A percentile compares a stretch with the other conserved stretches of the same genome.
phyloP scores from a whole-genome alignment of 2,329 filamentous ascomycete genomes.

The Pseudogymnoascus verrucosus region DNA sequence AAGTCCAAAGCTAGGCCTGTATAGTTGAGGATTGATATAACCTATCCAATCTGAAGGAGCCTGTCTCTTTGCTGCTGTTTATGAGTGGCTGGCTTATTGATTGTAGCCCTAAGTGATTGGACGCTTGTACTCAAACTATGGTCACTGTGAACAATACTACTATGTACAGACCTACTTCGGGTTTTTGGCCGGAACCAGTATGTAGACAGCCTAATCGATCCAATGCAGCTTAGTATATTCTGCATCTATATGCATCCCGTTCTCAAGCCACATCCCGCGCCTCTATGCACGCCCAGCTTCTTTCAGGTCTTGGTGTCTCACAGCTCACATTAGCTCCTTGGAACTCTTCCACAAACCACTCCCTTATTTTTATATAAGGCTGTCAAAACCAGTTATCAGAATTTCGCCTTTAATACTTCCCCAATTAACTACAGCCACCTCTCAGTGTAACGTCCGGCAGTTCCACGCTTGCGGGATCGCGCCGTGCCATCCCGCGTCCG shows the following conservation, averaged over 20 bases:
- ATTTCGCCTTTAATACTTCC: neutral
- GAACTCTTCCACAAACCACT: neutral
- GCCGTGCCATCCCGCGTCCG: slow-evolving; percentile 1
- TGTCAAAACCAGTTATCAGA: neutral
- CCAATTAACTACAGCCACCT: neutral
- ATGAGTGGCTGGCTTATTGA: neutral
- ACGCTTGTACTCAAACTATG: neutral
- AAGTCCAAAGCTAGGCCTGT: neutral
- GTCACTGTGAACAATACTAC: neutral
- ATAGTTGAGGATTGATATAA: neutral
- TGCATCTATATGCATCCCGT: neutral
- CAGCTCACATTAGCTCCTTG: neutral
- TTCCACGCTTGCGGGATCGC: neutral
- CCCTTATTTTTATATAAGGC: neutral
- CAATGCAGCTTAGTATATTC: neutral
- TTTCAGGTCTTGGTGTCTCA: neutral
- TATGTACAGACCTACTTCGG: neutral
- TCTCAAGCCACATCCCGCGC: neutral
- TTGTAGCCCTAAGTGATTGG: neutral
- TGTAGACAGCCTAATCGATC: neutral
- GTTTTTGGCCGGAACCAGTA: neutral
- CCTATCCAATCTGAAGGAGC: neutral
- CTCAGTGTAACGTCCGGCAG: neutral
- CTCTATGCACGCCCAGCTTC: neutral
- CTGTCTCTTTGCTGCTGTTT: neutral